Conservation (phyloP, 768 basidiomycete species). For the Pholiota molesta region DNA sequence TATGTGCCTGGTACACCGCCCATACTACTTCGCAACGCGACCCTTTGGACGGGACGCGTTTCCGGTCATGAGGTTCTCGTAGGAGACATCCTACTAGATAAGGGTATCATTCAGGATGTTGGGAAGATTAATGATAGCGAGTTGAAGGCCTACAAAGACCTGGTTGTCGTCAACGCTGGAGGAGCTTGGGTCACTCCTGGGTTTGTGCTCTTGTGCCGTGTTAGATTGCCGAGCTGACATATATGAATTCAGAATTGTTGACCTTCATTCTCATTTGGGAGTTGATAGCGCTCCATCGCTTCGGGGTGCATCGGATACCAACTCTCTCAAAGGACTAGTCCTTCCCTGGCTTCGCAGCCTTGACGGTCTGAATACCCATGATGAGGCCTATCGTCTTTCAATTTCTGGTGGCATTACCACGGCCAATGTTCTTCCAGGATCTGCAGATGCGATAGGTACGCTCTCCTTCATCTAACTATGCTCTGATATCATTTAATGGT, state of each 20-base stretch:
- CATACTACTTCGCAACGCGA: constrained; percentile 72
- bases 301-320: constrained; percentile 48
- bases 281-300: constrained; percentile 34
- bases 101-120: constrained; percentile 55
- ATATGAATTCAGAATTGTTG: constrained; percentile 31
- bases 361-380: constrained; percentile 79
- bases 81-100: constrained; percentile 63
- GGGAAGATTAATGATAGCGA: constrained; percentile 40
- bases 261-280: constrained; percentile 59
- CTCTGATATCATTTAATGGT: not conserved
- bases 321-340: constrained; percentile 49
- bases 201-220: constrained; percentile 17
- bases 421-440: constrained; percentile 73
- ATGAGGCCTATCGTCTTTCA: constrained; percentile 64
- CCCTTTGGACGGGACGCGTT: constrained; percentile 59
- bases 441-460: constrained; percentile 61
- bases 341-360: constrained; percentile 66
- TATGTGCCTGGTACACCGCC: constrained; percentile 63
- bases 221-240: constrained; percentile 1
- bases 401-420: constrained; percentile 84
- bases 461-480: not conserved
- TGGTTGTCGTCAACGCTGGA: constrained; percentile 51
- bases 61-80: constrained; percentile 57
- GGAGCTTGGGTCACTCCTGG: constrained; percentile 82
- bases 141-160: constrained; percentile 23